These are phyloP conservation scores for Cryptosporidium meleagridis DNA, from an alignment of 169 alveolate genomes.

Conservation along the genomic window DNA sequence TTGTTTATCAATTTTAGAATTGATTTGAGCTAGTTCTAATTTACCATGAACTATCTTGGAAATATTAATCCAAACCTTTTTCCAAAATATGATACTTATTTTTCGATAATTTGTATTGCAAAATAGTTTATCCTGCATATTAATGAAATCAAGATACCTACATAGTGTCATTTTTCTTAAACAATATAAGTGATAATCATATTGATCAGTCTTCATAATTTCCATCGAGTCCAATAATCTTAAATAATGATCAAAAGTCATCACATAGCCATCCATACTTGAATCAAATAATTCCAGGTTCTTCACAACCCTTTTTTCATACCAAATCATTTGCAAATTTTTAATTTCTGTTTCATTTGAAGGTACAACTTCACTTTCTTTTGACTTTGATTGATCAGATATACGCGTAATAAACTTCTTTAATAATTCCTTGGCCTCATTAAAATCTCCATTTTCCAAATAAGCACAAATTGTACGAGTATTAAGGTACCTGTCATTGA, in stretches of 20 bases:
- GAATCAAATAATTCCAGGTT: conserved; percentile 76
- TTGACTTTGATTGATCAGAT: not conserved
- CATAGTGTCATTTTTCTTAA: conserved; percentile 85
- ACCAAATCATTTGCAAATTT: conserved; percentile 54
- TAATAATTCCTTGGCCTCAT: conserved; percentile 22
- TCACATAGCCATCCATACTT: conserved; percentile 77
- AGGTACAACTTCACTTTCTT: not conserved
- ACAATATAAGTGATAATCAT: conserved; percentile 90
- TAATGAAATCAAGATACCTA: conserved; percentile 80
- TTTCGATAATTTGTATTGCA: conserved; percentile 15
- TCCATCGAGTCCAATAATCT: conserved; percentile 85
- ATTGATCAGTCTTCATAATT: conserved; percentile 89
- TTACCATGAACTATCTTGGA: not conserved
- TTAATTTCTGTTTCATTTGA: conserved; percentile 4
- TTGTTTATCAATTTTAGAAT: not conserved
- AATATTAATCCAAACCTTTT: conserved; percentile 27
- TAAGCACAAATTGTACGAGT: conserved; percentile 65
- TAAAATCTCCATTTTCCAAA: conserved; percentile 20
- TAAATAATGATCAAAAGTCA: conserved; percentile 85
- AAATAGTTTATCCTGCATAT: conserved; percentile 78
- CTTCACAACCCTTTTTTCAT: conserved; percentile 31
- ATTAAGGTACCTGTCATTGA: conserved; percentile 68
- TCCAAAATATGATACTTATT: conserved; percentile 23
- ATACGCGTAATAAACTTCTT: not conserved
- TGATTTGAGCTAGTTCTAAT: not conserved